These are phyloP conservation scores for Claviceps monticola DNA, from an alignment of 2,329 filamentous ascomycete genomes.

Conservation along the genomic window DNA sequence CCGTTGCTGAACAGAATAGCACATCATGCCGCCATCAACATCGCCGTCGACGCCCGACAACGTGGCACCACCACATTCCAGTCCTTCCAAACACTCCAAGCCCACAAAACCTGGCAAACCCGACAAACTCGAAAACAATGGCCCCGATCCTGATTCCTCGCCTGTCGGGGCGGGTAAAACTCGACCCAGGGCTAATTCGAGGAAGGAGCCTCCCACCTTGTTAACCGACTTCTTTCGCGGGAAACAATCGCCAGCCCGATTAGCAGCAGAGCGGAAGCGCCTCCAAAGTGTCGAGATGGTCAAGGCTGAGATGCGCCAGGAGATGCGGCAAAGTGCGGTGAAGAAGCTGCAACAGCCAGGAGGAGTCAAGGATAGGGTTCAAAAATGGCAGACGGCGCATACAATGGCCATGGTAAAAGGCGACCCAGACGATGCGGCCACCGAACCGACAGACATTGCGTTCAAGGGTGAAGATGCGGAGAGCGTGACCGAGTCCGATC, in stretches of 20 bases:
- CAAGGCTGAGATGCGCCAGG: conserved; percentile 35
- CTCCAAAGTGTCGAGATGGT: conserved; percentile 46
- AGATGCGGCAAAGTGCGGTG: conserved; percentile 45
- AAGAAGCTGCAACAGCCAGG: conserved; percentile 47
- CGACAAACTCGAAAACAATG: conserved; percentile 7
- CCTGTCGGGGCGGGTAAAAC: conserved; percentile 22
- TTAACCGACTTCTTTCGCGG: conserved; percentile 45
- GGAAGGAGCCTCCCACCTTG: conserved; percentile 29
- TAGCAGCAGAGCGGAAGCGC: conserved; percentile 36
- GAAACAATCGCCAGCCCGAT: conserved; percentile 39
- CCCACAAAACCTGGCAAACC: conserved; percentile 1
- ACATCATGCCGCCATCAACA: conserved; percentile 12
- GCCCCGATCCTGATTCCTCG: conserved; percentile 24
- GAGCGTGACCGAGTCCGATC: conserved; percentile 48
- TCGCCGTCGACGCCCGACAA: conserved; percentile 6
- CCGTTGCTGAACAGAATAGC: conserved; percentile 5
- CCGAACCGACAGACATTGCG: conserved; percentile 47
- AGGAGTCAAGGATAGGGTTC: conserved; percentile 65
- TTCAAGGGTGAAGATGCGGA: conserved; percentile 41
- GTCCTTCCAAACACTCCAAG: conserved; percentile 4
- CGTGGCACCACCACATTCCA: conserved; percentile 6
- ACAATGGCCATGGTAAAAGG: conserved; percentile 46
- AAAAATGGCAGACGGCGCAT: conserved; percentile 71
- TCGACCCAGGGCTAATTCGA: conserved; percentile 23
- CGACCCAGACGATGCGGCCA: conserved; percentile 37